Conservation (phyloP, 176 grass and related monocot species). For the bread wheat (Triticum aestivum) region IWGSC_CS_RefSeq_v2.1 NC_057806.1:338843673-338844172, state of each 20-base stretch:
- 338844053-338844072: background rate
- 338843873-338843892: background rate
- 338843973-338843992: no score
- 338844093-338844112: background rate
- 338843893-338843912: background rate
- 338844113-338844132: background rate
- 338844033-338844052: no score
- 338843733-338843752: background rate
- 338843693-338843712: no score
- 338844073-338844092: background rate
- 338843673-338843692: background rate
- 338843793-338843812: background rate
- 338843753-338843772: background rate
- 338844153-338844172: conserved; percentile 42
- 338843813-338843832: background rate
- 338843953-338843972: no score
- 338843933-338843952: background rate
- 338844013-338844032: no score
- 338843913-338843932: background rate
- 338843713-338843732: background rate
- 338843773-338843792: background rate
- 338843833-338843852: background rate
- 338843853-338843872: background rate
- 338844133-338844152: background rate
- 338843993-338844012: no score